Evolutionary conservation across 1,139 yeast species (phyloP).

Genomic region (Diutina pseudorugosa): DNA sequence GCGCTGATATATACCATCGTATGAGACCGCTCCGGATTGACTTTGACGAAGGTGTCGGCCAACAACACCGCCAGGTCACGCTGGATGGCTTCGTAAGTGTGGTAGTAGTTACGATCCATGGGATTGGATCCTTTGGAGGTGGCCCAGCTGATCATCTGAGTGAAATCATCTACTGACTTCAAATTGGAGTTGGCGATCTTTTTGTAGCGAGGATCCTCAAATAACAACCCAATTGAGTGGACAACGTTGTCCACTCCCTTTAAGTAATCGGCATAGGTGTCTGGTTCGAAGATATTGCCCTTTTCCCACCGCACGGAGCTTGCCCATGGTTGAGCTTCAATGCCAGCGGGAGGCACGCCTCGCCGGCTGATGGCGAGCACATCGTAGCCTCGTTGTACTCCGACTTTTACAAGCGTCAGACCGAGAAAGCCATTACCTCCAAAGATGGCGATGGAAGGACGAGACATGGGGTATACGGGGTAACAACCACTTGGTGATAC

Average conservation of each 20-base stretch:
- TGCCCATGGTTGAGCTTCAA: constrained; percentile 31
- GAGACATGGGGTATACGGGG: neutral
- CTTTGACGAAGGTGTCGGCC: constrained; percentile 41
- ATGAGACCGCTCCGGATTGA: constrained; percentile 14
- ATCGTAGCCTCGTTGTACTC: constrained; percentile 45
- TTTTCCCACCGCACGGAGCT: constrained; percentile 52
- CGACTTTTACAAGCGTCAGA: constrained; percentile 59
- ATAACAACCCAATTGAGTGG: constrained; percentile 68
- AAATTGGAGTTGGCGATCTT: constrained; percentile 32
- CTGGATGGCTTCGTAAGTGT: constrained; percentile 53
- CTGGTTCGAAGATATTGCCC: constrained; percentile 59
- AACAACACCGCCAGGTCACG: constrained; percentile 56
- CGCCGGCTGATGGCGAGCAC: constrained; percentile 55
- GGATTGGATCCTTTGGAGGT: constrained; percentile 34
- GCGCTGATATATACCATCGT: constrained; percentile 75
- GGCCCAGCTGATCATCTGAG: constrained; percentile 10
- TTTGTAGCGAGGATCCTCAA: constrained; percentile 62
- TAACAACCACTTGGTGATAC: neutral
- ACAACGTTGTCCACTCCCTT: constrained; percentile 21
- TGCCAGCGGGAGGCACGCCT: constrained; percentile 39
- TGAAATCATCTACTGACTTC: constrained; percentile 19
- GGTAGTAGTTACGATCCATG: constrained; percentile 32
- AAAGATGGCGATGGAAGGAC: constrained; percentile 43
- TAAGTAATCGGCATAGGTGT: constrained; percentile 37
- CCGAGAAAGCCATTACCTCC: constrained; percentile 86